Percentiles rank a stretch among this genome's conserved stretches.
These are phyloP conservation scores for Podaxis sp. DNA, from an alignment of 768 basidiomycete species.

Conservation along the genomic window DNA sequence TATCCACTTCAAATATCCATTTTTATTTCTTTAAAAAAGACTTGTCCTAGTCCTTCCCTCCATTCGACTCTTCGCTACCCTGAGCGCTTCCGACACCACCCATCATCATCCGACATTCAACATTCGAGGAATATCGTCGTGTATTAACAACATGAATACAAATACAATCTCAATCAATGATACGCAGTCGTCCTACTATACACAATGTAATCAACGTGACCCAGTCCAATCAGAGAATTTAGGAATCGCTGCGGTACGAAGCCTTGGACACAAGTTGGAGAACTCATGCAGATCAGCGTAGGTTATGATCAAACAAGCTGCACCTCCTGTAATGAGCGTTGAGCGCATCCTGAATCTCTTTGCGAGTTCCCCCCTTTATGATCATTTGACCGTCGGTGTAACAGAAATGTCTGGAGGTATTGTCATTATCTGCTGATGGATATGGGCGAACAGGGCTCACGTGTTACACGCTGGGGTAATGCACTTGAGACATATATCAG, in stretches of 20 bases:
- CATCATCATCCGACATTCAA: too few species aligned
- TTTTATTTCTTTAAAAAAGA: too few species aligned
- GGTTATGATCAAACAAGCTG: conserved; percentile 5
- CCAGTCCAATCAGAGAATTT: not conserved
- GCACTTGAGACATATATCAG: conserved; percentile 36
- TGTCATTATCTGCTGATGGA: not conserved
- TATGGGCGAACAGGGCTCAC: conserved; percentile 20
- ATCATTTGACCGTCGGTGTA: conserved; percentile 51
- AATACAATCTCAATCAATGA: not conserved
- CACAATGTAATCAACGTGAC: not conserved
- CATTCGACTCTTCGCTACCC: too few species aligned
- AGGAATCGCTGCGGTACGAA: not conserved
- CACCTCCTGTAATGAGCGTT: conserved; percentile 1
- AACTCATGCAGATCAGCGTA: not conserved
- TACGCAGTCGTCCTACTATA: not conserved
- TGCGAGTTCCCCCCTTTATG: conserved; percentile 23
- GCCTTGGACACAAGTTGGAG: not conserved
- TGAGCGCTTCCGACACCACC: too few species aligned
- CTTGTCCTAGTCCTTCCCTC: too few species aligned
- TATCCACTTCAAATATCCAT: too few species aligned
- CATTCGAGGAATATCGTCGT: too few species aligned
- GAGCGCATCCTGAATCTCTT: conserved; percentile 2
- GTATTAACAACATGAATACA: not conserved
- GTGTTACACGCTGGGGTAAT: conserved; percentile 58
- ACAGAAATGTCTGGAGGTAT: conserved; percentile 44